Evolutionary conservation across 2,329 filamentous ascomycete species (phyloP), one percentile per base, ranked within the genome.

Genomic region (Sordariomycetes sp.): DNA sequence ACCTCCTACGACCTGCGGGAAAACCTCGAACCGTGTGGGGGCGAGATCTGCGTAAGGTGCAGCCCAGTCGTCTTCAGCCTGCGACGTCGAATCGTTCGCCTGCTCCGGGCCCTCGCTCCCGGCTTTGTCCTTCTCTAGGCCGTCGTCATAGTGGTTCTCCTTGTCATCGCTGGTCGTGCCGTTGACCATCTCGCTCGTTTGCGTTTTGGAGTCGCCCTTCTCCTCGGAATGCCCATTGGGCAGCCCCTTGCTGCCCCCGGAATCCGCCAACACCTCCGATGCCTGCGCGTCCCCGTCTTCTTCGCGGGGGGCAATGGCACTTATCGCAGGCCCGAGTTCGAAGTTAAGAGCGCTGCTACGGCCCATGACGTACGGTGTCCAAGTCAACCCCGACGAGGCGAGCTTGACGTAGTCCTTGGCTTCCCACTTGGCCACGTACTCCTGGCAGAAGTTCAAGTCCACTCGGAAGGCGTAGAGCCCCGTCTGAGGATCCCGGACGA

Each of bases 321-420:
- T 92, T 59, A 97, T 76, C 7, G 87, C 81, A 6, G 89, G 89
- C 6, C 86, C 89, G 55, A 91, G 82, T 67, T 96, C 90, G 65
- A 94, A 93, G 65, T 90, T 89, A 3, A 87, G 87, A 40, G 88
- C 83, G 64, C 88, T 92, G 69, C 83, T 87, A 61, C 90, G 85
- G 28, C 94, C 93, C 91, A 97, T 97, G 50, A 97, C 86, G 69
- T 96, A 99, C 0, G 94, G 94, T 16, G 92, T 97, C 94, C 94
- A 99, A 12, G 92, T 87, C 28, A 99, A 79, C 20, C 85, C 85
- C 52, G 87, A 84, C 0, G 88, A 83, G 63, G 94, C 88, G 40
- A 99, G 81, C 65, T 85, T 88, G 24, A 96, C 89, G 64, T 96
- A 95, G 11, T 87, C 86, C 68, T 97, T 97, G 54, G 81, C 80